Percentiles rank a stretch among this genome's conserved stretches.
These are phyloP conservation scores for Enterocytospora artemiae DNA, from an alignment of 371 early-diverging fungal genomes.

Conservation along the genomic window DNA sequence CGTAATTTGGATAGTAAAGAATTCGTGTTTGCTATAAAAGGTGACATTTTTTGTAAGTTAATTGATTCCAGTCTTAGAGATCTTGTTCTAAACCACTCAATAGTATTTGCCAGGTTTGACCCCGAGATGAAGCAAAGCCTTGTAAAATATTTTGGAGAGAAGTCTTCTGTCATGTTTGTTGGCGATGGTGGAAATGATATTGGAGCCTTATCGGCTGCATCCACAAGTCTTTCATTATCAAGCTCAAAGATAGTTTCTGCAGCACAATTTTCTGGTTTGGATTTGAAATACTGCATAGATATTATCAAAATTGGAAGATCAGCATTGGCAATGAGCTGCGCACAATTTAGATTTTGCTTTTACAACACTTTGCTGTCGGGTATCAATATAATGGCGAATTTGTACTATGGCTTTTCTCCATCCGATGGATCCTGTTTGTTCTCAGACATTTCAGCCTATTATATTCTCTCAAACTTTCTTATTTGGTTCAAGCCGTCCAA, in stretches of 20 bases:
- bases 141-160: conserved; percentile 44
- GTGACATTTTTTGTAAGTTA: conserved; percentile 50
- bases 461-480: not conserved
- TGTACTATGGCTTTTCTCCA: not conserved
- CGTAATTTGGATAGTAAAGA: conserved; percentile 45
- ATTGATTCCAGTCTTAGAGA: conserved; percentile 25
- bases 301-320: conserved; percentile 89
- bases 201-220: conserved; percentile 88
- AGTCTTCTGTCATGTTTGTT: conserved; percentile 46
- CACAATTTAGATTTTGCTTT: conserved; percentile 91
- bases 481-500: not conserved
- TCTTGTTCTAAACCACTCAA: conserved; percentile 44
- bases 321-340: conserved; percentile 84
- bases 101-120: conserved; percentile 87
- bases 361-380: not conserved
- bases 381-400: not conserved
- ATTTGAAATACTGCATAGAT: conserved; percentile 76
- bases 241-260: conserved; percentile 91
- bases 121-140: conserved; percentile 76
- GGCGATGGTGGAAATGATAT: conserved; percentile 99
- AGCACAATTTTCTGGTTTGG: conserved; percentile 81
- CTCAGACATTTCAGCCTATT: not conserved
- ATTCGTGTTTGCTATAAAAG: conserved; percentile 55
- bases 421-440: not conserved
- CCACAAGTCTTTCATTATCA: conserved; percentile 91